phyloP scores from a whole-genome alignment of 1,284 basidiomycete genomes.

The Cryptococcus sp. region DNA sequence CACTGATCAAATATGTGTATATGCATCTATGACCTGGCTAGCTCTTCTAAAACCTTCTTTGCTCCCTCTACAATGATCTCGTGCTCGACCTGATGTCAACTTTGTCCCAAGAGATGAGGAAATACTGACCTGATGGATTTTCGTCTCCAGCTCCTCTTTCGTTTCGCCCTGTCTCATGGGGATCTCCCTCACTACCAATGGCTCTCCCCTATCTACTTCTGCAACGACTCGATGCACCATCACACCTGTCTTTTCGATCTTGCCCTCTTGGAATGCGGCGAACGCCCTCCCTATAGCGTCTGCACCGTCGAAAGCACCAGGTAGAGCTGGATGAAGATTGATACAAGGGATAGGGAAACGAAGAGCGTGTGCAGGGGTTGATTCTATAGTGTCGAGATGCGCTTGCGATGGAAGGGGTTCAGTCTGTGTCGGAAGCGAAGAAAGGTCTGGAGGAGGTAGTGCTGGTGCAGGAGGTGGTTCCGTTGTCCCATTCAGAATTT shows the following conservation, averaged over 20 bases:
- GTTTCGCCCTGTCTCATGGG: conserved; percentile 68
- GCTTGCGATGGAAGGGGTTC: conserved; percentile 10
- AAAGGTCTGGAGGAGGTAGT: conserved; percentile 20
- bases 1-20: not conserved
- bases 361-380: conserved; percentile 17
- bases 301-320: conserved; percentile 89
- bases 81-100: conserved; percentile 62
- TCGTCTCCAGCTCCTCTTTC: conserved; percentile 67
- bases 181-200: conserved; percentile 75
- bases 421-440: conserved; percentile 9
- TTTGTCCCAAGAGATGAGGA: not conserved
- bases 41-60: conserved; percentile 59
- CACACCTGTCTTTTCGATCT: conserved; percentile 70
- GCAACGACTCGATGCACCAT: conserved; percentile 95
- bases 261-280: conserved; percentile 78
- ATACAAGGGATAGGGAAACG: conserved; percentile 73
- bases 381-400: conserved; percentile 5
- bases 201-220: conserved; percentile 89
- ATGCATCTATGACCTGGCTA: conserved; percentile 9
- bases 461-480: conserved; percentile 24
- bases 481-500: conserved; percentile 45
- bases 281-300: conserved; percentile 84
- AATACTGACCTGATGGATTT: conserved; percentile 60
- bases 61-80: conserved; percentile 84
- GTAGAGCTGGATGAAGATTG: conserved; percentile 94